A percentile compares a stretch with the other conserved stretches of the same genome.
These are phyloP conservation scores for Silene coronaria DNA, from an alignment of 179 eudicot genomes.

Conservation along the genomic window DNA sequence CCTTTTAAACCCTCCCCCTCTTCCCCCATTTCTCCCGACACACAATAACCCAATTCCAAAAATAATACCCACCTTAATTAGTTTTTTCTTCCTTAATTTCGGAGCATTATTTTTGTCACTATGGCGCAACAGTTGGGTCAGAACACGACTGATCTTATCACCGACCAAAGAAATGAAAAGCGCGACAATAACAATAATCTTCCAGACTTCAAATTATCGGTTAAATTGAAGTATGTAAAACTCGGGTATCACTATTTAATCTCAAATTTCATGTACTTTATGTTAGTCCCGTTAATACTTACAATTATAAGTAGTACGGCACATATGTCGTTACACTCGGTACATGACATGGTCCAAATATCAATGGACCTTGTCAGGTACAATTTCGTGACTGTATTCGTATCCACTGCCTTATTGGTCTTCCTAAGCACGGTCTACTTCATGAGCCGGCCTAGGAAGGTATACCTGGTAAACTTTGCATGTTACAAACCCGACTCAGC, in stretches of 20 bases:
- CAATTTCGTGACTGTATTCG: slow-evolving; percentile 20
- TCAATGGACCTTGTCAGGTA: slow-evolving; percentile 23
- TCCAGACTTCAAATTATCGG: slow-evolving; percentile 23
- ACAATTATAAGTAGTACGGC: slow-evolving; percentile 5
- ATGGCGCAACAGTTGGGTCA: background rate
- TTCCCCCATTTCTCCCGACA: background rate
- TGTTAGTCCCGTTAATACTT: slow-evolving; percentile 24
- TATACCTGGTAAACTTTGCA: slow-evolving; percentile 30
- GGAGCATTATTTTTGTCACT: background rate
- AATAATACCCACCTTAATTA: background rate
- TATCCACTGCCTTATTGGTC: slow-evolving; percentile 21
- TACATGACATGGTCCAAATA: slow-evolving; percentile 17
- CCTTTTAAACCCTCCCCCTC: background rate
- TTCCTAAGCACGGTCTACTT: slow-evolving; percentile 32
- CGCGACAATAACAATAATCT: background rate
- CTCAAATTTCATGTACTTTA: slow-evolving; percentile 27
- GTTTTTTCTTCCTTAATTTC: background rate
- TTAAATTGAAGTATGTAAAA: slow-evolving; percentile 30
- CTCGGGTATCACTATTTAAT: slow-evolving; percentile 36
- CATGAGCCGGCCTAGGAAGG: slow-evolving; percentile 34
- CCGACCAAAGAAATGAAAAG: background rate
- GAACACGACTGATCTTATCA: background rate
- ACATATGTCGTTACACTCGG: slow-evolving; percentile 22
- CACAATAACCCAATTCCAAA: background rate
- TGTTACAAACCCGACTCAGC: slow-evolving; percentile 30